Evolutionary conservation across 805 yeast species (phyloP).

Genomic region (Komagataella pseudopastoris): DNA sequence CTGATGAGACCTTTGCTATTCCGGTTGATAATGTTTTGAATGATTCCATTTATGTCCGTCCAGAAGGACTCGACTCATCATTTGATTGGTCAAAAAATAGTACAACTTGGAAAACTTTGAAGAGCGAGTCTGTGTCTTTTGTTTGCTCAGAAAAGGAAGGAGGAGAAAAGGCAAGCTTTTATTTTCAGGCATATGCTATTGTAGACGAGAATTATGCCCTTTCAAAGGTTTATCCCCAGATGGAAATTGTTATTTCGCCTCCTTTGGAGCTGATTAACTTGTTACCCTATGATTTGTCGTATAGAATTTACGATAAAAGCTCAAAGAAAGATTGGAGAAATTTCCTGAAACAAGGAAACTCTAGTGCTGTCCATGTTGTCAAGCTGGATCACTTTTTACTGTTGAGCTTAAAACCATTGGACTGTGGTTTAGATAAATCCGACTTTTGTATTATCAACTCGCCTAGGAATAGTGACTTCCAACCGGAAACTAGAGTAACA

Average conservation of each 20-base stretch:
- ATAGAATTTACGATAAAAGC: conserved; percentile 65
- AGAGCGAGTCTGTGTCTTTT: conserved; percentile 35
- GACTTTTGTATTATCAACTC: conserved; percentile 67
- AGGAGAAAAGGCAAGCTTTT: conserved; percentile 30
- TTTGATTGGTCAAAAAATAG: conserved; percentile 53
- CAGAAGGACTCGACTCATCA: conserved; percentile 32
- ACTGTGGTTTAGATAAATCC: conserved; percentile 46
- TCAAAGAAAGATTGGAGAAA: conserved; percentile 56
- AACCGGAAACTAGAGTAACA: conserved; percentile 37
- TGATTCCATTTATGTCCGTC: conserved; percentile 46
- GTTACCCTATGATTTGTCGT: conserved; percentile 69
- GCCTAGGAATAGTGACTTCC: conserved; percentile 38
- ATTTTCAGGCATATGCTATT: conserved; percentile 60
- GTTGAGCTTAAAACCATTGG: conserved; percentile 53
- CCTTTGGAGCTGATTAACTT: conserved; percentile 80
- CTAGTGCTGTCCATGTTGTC: conserved; percentile 70
- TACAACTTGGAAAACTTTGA: conserved; percentile 52
- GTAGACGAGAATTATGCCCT: conserved; percentile 58
- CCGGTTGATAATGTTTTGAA: conserved; percentile 62
- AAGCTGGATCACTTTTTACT: conserved; percentile 58
- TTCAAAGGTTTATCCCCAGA: conserved; percentile 68
- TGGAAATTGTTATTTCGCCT: conserved; percentile 65
- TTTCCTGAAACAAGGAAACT: conserved; percentile 45
- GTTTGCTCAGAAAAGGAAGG: conserved; percentile 36
- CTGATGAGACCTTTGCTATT: conserved; percentile 48